phyloP scores from a whole-genome alignment of 2,329 filamentous ascomycete species.

The Colletotrichum liaoningense region DNA sequence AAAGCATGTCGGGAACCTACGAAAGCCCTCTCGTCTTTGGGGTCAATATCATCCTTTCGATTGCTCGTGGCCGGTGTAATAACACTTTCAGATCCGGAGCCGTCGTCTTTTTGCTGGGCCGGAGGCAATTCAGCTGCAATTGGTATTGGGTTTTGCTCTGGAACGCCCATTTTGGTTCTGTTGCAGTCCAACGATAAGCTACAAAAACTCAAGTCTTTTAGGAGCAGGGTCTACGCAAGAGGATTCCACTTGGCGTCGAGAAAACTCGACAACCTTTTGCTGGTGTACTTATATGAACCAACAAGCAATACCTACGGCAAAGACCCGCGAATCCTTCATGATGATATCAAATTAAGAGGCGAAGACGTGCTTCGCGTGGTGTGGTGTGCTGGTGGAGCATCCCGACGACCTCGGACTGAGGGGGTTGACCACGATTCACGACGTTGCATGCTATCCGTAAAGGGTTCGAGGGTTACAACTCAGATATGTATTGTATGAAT shows the following conservation, averaged over 20 bases:
- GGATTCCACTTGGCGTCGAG: neutral
- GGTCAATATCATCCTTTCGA: slow-evolving; percentile 11
- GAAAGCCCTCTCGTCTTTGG: slow-evolving; percentile 27
- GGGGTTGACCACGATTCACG: neutral
- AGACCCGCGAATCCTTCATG: slow-evolving; percentile 1
- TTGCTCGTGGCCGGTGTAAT: neutral
- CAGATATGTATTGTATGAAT: neutral
- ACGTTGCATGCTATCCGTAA: neutral
- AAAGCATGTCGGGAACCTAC: neutral
- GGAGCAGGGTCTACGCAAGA: neutral
- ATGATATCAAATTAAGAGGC: slow-evolving; percentile 19
- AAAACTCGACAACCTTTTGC: neutral
- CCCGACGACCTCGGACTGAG: neutral
- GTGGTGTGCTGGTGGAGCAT: neutral
- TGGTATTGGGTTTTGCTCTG: neutral
- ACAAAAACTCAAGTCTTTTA: neutral
- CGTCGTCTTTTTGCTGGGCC: accelerated
- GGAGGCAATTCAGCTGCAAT: neutral
- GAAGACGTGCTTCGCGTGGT: slow-evolving; percentile 24
- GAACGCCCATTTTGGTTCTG: neutral
- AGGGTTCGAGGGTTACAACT: neutral
- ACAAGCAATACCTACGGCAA: neutral
- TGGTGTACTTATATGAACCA: neutral
- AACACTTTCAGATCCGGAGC: neutral
- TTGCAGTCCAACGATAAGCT: neutral